These are phyloP conservation scores for Cordyceps militaris DNA, from an alignment of 2,329 filamentous ascomycete species.

Conservation along the genomic window DNA sequence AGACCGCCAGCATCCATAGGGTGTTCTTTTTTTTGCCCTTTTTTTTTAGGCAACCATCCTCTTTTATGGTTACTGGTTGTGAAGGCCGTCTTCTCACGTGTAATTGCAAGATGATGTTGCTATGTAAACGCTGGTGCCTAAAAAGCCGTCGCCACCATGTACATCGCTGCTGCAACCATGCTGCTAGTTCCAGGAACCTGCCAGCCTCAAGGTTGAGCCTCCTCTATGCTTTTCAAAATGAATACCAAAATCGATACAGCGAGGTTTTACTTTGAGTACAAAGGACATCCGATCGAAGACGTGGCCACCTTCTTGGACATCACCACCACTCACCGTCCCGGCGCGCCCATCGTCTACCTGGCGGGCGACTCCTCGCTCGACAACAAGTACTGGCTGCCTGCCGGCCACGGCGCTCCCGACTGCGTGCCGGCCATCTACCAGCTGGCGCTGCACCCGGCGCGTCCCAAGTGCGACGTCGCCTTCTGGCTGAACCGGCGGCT, in stretches of 20 bases:
- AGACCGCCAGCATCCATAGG: slow-evolving; percentile 13
- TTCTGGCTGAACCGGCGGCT: slow-evolving; percentile 11
- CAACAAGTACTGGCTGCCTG: slow-evolving; percentile 9
- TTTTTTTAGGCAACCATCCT: too few relatives aligned
- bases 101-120: too few relatives aligned
- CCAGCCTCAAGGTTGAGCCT: too few relatives aligned
- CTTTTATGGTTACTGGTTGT: too few relatives aligned
- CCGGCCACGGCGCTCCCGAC: too few relatives aligned
- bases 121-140: not conserved
- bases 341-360: slow-evolving; percentile 4
- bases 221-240: not conserved
- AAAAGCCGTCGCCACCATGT: too few relatives aligned
- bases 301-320: not conserved
- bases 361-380: slow-evolving; percentile 9
- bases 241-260: not conserved
- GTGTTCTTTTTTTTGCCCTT: not conserved
- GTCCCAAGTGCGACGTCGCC: not conserved
- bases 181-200: too few relatives aligned
- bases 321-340: not conserved
- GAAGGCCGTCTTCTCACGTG: too few relatives aligned
- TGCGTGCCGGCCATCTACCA: too few relatives aligned
- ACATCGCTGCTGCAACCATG: too few relatives aligned
- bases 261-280: slow-evolving; percentile 9
- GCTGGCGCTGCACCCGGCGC: too few relatives aligned
- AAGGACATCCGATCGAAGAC: not conserved